phyloP scores from a whole-genome alignment of 2,329 filamentous ascomycete species.

The Zymoseptoria passerinii region DNA sequence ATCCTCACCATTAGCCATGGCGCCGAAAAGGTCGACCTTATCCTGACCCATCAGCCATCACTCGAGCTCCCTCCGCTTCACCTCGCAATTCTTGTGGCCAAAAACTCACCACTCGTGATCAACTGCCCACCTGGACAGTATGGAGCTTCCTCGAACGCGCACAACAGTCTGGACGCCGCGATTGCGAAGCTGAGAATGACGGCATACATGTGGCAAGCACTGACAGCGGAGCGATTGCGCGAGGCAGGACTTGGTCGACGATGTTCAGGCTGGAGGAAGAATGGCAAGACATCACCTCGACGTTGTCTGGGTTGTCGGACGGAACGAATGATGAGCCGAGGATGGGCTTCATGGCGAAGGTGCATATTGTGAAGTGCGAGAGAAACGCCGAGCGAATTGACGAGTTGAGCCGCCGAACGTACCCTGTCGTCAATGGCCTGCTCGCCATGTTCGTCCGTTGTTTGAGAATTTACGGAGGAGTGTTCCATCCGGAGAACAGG shows the following conservation, averaged over 20 bases:
- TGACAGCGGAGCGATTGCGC: slow-evolving; percentile 28
- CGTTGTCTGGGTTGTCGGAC: slow-evolving; percentile 5
- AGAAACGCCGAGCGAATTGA: slow-evolving; percentile 22
- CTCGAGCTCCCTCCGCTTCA: slow-evolving; percentile 29
- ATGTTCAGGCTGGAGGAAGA: slow-evolving; percentile 29
- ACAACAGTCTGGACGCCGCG: slow-evolving; percentile 25
- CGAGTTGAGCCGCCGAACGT: slow-evolving; percentile 1
- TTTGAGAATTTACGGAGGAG: slow-evolving; percentile 20
- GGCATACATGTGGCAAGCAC: slow-evolving; percentile 31
- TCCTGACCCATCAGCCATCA: slow-evolving; percentile 25
- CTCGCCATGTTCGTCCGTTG: slow-evolving; percentile 23
- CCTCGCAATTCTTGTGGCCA: slow-evolving; percentile 28
- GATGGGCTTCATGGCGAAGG: slow-evolving; percentile 23
- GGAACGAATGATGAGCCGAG: slow-evolving; percentile 3
- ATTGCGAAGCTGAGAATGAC: slow-evolving; percentile 29
- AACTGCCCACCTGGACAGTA: slow-evolving; percentile 26
- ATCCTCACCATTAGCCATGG: slow-evolving; percentile 15
- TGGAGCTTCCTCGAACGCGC: slow-evolving; percentile 21
- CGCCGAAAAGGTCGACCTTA: slow-evolving; percentile 6
- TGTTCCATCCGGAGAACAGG: slow-evolving; percentile 19
- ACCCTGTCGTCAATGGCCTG: slow-evolving; percentile 5
- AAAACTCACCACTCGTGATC: slow-evolving; percentile 27
- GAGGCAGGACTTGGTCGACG: slow-evolving; percentile 23
- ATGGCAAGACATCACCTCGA: slow-evolving; percentile 21
- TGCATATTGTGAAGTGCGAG: slow-evolving; percentile 23